Percentiles rank a stretch among this genome's conserved stretches.
phyloP scores from a whole-genome alignment of 225 moss, liverwort and hornwort species.

The Sphagnum tenellum region DNA sequence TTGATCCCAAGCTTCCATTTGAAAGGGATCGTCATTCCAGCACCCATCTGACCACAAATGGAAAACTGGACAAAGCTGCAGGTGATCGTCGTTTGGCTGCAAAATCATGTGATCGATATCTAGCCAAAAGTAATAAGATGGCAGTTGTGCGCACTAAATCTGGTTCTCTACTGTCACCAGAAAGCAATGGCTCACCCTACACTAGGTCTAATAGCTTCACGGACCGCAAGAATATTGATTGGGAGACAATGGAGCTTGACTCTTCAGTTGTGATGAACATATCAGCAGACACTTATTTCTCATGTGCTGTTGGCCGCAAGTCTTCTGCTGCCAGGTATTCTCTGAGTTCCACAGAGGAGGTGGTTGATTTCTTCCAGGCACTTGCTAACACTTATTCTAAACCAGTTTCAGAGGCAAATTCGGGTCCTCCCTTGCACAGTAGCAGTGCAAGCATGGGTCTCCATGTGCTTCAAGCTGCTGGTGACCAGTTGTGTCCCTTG shows the following conservation, averaged over 20 bases:
- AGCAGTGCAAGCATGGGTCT: conserved; percentile 21
- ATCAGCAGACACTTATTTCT: conserved; percentile 70
- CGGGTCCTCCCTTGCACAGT: conserved; percentile 11
- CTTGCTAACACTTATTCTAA: conserved; percentile 31
- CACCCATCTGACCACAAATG: conserved; percentile 9
- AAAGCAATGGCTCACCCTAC: conserved; percentile 33
- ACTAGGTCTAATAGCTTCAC: conserved; percentile 45
- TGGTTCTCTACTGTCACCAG: conserved; percentile 31
- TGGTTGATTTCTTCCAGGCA: conserved; percentile 52
- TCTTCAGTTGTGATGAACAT: conserved; percentile 61
- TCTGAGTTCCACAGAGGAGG: conserved; percentile 63
- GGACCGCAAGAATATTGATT: conserved; percentile 32
- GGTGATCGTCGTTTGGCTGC: conserved; percentile 54
- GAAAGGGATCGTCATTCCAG: conserved; percentile 50
- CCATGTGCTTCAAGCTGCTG: conserved; percentile 24
- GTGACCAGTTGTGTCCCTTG: conserved; percentile 22
- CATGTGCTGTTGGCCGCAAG: conserved; percentile 81
- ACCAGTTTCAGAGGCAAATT: conserved; percentile 12
- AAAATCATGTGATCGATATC: conserved; percentile 47
- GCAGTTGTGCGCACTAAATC: conserved; percentile 61
- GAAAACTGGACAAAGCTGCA: conserved; percentile 44
- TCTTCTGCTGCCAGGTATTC: conserved; percentile 77
- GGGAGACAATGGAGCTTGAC: conserved; percentile 15
- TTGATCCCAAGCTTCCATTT: conserved; percentile 72
- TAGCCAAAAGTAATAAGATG: conserved; percentile 54